Conservation (phyloP, 768 basidiomycete species). For the Tricholoma terreum region DNA sequence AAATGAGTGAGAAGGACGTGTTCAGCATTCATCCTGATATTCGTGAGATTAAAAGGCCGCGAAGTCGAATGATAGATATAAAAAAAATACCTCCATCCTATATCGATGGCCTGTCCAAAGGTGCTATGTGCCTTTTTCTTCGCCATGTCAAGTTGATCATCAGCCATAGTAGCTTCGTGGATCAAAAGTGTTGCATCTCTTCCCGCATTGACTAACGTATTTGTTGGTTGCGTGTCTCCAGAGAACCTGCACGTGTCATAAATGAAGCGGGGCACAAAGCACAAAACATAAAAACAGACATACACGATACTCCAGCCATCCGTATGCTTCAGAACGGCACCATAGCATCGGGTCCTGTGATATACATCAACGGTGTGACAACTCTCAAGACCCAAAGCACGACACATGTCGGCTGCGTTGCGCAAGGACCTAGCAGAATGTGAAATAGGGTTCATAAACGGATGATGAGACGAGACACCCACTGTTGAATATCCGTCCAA, state of each 20-base stretch:
- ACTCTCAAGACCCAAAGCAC: conserved; percentile 51
- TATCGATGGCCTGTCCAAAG: conserved; percentile 79
- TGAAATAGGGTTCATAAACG: neutral
- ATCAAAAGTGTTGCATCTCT: conserved; percentile 75
- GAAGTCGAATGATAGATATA: too few species aligned
- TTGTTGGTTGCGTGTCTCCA: conserved; percentile 82
- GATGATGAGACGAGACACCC: conserved; percentile 12
- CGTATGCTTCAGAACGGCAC: conserved; percentile 59
- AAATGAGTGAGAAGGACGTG: conserved; percentile 94
- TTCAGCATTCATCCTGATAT: conserved; percentile 73
- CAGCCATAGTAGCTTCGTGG: conserved; percentile 92
- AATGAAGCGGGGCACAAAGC: conserved; percentile 24
- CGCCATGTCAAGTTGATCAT: conserved; percentile 77
- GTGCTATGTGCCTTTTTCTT: conserved; percentile 83
- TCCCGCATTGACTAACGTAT: conserved; percentile 63
- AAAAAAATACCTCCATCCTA: conserved; percentile 60
- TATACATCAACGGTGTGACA: conserved; percentile 69
- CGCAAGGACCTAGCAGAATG: conserved; percentile 38
- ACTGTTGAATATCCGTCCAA: conserved; percentile 44
- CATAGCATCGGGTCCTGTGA: conserved; percentile 74
- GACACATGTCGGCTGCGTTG: conserved; percentile 44
- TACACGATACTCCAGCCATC: conserved; percentile 81
- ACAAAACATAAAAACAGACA: conserved; percentile 40
- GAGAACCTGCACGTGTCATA: conserved; percentile 64
- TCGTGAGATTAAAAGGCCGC: neutral